These are phyloP conservation scores for Amaranthus tricolor DNA, from an alignment of 179 eudicot species.

Conservation along the genomic window DNA sequence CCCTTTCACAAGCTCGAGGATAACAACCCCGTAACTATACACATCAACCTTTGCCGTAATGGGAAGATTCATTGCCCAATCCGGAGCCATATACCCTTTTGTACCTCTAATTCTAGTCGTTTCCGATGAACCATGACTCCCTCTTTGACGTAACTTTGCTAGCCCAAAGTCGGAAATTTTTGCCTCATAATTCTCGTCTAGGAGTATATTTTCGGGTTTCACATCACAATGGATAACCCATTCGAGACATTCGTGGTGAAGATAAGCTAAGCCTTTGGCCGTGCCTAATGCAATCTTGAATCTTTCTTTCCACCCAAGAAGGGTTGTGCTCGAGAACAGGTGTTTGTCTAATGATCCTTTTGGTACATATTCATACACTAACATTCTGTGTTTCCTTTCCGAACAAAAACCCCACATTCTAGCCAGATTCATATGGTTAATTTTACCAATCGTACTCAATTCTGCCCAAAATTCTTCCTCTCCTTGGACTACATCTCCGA, in stretches of 20 bases:
- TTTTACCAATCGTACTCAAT: constrained; percentile 51
- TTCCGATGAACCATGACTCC: constrained; percentile 33
- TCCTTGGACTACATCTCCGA: constrained; percentile 43
- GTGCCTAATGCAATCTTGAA: constrained; percentile 48
- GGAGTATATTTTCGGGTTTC: constrained; percentile 51
- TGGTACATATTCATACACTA: constrained; percentile 48
- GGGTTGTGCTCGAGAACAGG: constrained; percentile 26
- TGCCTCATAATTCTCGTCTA: constrained; percentile 36
- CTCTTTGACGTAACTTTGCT: constrained; percentile 46
- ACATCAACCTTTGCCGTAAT: constrained; percentile 55
- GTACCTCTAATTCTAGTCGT: constrained; percentile 45
- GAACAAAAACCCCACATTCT: constrained; percentile 66
- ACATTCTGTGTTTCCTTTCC: constrained; percentile 37
- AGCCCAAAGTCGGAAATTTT: constrained; percentile 61
- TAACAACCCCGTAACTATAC: constrained; percentile 52
- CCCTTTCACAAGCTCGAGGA: constrained; percentile 53
- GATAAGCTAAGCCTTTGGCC: constrained; percentile 57
- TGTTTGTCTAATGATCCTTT: constrained; percentile 47
- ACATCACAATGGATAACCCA: constrained; percentile 64
- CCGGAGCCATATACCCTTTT: constrained; percentile 64
- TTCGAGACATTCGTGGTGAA: constrained; percentile 59
- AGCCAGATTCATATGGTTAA: constrained; percentile 54
- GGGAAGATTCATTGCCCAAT: constrained; percentile 52
- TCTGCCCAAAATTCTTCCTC: constrained; percentile 65
- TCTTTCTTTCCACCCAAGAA: constrained; percentile 49